A percentile compares a stretch with the other conserved stretches of the same genome.
Evolutionary conservation across 768 basidiomycete species (phyloP).

Genomic region (Collybia sordida): DNA sequence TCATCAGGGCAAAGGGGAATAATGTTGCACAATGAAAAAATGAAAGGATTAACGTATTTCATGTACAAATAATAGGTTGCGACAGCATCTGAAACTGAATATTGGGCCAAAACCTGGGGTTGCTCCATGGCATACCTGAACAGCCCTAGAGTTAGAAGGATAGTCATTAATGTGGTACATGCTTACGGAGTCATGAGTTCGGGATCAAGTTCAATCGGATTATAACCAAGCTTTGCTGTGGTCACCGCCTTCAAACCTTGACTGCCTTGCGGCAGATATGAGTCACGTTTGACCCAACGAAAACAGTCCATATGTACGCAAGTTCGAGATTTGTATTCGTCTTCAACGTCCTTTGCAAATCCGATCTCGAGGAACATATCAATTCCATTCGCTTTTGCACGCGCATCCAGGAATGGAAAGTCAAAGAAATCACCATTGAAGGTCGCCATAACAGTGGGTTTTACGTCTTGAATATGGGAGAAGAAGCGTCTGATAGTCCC

Average conservation of each 20-base stretch:
- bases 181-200: conserved; percentile 98
- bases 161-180: background rate
- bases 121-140: conserved; percentile 92
- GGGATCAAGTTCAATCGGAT: conserved; percentile 96
- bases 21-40: conserved; percentile 98
- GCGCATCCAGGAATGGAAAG: conserved; percentile 92
- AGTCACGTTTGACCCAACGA: conserved; percentile 99
- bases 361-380: conserved; percentile 97
- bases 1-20: conserved; percentile 97
- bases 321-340: conserved; percentile 90
- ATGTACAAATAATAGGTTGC: conserved; percentile 99
- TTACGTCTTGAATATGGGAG: conserved; percentile 88
- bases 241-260: conserved; percentile 99
- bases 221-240: conserved; percentile 92
- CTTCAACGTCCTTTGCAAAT: conserved; percentile 87
- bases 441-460: conserved; percentile 96
- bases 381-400: conserved; percentile 85
- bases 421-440: conserved; percentile 99
- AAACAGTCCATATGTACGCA: conserved; percentile 99
- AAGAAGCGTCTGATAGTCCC: conserved; percentile 87
- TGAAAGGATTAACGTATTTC: conserved; percentile 99
- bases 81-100: conserved; percentile 99
- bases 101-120: conserved; percentile 91
- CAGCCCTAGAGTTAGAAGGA: conserved; percentile 1
- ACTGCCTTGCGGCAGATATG: conserved; percentile 96